These are phyloP conservation scores for Fusarium continuum DNA, from an alignment of 2,329 filamentous ascomycete species.

Conservation along the genomic window DNA sequence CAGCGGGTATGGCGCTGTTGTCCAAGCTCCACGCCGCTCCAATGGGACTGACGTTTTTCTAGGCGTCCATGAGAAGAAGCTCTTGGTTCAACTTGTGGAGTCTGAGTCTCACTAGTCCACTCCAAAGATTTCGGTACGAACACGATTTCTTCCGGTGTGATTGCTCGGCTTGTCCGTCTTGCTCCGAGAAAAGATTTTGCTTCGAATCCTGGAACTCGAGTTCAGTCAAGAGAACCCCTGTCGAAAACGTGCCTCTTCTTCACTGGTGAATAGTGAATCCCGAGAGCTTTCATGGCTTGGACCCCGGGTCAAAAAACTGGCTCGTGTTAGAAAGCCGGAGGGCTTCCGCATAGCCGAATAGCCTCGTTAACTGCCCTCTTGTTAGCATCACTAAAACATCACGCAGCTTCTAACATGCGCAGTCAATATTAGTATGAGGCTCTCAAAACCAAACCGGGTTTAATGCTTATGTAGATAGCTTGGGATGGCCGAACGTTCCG, in stretches of 20 bases:
- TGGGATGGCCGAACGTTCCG: conserved; percentile 17
- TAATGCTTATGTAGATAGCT: conserved; percentile 4
- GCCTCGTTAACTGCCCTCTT: background rate
- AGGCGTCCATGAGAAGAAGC: conserved; percentile 16
- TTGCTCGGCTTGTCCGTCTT: conserved; percentile 26
- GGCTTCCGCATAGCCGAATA: conserved; percentile 5
- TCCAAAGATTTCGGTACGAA: conserved; percentile 1
- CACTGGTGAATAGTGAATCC: conserved; percentile 17
- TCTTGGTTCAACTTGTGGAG: conserved; percentile 17
- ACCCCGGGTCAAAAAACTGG: conserved; percentile 1
- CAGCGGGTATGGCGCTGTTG: conserved; percentile 37
- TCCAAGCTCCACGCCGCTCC: conserved; percentile 28
- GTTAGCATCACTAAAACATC: conserved; percentile 1
- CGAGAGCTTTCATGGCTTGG: conserved; percentile 7
- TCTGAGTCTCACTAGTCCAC: conserved; percentile 13
- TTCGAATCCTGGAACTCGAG: conserved; percentile 9
- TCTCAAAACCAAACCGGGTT: conserved; percentile 4
- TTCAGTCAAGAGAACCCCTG: conserved; percentile 1
- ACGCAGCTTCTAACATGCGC: background rate
- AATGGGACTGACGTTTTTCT: conserved; percentile 25
- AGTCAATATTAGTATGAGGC: conserved; percentile 21
- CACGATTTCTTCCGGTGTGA: conserved; percentile 32
- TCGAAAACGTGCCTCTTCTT: conserved; percentile 24
- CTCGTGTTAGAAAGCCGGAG: background rate
- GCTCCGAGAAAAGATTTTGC: conserved; percentile 18